Evolutionary conservation across 2,329 filamentous ascomycete genomes (phyloP).

Genomic region (Aschersonia sp.): DNA sequence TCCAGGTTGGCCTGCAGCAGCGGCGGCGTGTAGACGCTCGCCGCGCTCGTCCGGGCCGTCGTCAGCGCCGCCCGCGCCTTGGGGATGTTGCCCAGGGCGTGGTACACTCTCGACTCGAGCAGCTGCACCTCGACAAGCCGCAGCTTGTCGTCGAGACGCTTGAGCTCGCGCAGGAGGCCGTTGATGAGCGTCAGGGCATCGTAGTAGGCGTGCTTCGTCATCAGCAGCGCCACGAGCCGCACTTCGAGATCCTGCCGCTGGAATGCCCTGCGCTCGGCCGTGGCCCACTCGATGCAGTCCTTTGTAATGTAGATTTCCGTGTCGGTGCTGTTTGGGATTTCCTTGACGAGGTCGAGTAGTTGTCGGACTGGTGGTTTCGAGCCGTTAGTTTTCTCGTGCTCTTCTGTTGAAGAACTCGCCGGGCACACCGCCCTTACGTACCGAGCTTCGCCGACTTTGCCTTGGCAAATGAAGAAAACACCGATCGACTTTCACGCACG

Average conservation of each 20-base stretch:
- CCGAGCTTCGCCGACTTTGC: conserved; percentile 97
- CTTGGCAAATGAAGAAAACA: conserved; percentile 93
- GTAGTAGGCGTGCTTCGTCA: conserved; percentile 96
- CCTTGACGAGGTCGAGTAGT: conserved; percentile 85
- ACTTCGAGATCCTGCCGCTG: conserved; percentile 97
- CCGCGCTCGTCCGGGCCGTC: conserved; percentile 84
- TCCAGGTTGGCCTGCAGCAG: conserved; percentile 90
- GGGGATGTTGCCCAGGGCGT: conserved; percentile 88
- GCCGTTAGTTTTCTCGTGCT: not conserved
- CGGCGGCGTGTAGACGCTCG: conserved; percentile 93
- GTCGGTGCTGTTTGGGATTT: conserved; percentile 88
- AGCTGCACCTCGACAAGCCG: conserved; percentile 96
- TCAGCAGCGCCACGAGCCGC: conserved; percentile 82
- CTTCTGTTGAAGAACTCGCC: not conserved
- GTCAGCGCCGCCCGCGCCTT: conserved; percentile 93
- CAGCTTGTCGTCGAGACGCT: conserved; percentile 96
- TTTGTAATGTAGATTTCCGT: conserved; percentile 91
- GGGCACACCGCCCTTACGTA: conserved; percentile 28
- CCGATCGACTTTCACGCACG: conserved; percentile 76
- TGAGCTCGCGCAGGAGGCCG: conserved; percentile 85
- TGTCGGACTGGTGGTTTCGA: conserved; percentile 57
- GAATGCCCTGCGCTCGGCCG: conserved; percentile 86
- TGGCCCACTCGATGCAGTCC: conserved; percentile 99
- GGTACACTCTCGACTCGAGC: conserved; percentile 91
- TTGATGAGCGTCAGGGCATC: conserved; percentile 96